A percentile compares a stretch with the other conserved stretches of the same genome.
phyloP scores from a whole-genome alignment of 2,329 filamentous ascomycete species.

The Colletotrichum karsti region DNA sequence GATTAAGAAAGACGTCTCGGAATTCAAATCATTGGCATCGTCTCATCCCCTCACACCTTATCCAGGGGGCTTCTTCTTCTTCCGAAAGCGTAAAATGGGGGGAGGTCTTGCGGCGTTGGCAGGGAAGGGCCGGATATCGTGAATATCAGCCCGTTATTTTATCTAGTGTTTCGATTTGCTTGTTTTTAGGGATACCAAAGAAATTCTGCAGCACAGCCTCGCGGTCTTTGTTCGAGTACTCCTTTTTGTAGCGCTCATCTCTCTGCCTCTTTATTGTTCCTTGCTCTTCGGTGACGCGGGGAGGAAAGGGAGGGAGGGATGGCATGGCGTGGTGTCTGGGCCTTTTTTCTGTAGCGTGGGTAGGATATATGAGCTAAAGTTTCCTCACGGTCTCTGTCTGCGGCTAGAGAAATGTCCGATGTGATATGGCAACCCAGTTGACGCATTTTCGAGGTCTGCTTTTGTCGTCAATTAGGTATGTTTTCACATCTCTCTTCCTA shows the following conservation, averaged over 20 bases:
- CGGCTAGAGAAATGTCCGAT: no score
- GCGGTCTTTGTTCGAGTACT: conserved; percentile 3
- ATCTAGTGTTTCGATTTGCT: not conserved
- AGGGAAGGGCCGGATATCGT: not conserved
- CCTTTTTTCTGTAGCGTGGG: not conserved
- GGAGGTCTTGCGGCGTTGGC: not conserved
- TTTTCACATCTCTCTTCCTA: no score
- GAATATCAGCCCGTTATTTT: not conserved
- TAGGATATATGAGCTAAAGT: not conserved
- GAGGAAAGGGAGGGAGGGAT: not conserved
- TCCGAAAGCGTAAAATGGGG: not conserved
- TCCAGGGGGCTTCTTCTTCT: not conserved
- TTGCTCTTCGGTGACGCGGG: not conserved
- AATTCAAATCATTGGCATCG: not conserved
- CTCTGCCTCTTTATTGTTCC: not conserved
- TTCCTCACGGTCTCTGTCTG: not conserved
- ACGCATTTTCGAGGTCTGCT: no score
- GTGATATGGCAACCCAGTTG: no score
- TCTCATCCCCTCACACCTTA: not conserved
- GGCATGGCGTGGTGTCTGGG: not conserved
- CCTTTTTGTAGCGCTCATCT: not conserved
- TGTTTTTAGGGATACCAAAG: conserved; percentile 3
- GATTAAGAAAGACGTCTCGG: no score
- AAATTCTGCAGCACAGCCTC: conserved; percentile 8
- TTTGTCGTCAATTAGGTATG: no score